Conservation (phyloP, 768 basidiomycete genomes). For the Amanita polypyramis region DNA sequence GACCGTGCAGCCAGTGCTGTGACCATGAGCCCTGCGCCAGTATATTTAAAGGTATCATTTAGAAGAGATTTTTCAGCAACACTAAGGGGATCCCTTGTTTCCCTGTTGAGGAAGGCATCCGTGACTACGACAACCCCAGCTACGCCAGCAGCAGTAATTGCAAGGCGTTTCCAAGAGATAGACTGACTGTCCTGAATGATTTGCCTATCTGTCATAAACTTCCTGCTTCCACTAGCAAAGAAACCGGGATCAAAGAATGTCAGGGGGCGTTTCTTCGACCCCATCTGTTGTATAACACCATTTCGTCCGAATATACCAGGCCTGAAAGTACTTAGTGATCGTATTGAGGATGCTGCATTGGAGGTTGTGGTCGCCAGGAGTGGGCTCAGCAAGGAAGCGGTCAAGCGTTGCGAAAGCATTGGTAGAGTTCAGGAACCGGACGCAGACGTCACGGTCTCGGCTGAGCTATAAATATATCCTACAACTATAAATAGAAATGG, state of each 20-base stretch:
- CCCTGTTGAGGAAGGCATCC: constrained; percentile 63
- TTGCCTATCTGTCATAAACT: constrained; percentile 30
- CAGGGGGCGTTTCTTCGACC: neutral
- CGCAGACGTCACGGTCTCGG: constrained; percentile 8
- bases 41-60: constrained; percentile 74
- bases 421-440: constrained; percentile 7
- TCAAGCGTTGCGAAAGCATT: constrained; percentile 2
- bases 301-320: neutral
- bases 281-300: neutral
- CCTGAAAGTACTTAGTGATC: neutral
- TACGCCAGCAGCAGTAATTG: constrained; percentile 49
- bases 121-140: constrained; percentile 58
- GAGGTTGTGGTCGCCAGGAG: neutral
- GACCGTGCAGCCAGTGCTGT: constrained; percentile 75
- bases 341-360: neutral
- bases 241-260: neutral
- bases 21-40: constrained; percentile 66
- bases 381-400: neutral
- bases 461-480: constrained; percentile 2
- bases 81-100: constrained; percentile 62
- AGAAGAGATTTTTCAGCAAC: constrained; percentile 55
- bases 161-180: constrained; percentile 23
- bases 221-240: constrained; percentile 20
- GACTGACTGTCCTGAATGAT: constrained; percentile 12
- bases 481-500: neutral